Conservation (phyloP, 2,329 filamentous ascomycete genomes). For the Beauveria australis region DNA sequence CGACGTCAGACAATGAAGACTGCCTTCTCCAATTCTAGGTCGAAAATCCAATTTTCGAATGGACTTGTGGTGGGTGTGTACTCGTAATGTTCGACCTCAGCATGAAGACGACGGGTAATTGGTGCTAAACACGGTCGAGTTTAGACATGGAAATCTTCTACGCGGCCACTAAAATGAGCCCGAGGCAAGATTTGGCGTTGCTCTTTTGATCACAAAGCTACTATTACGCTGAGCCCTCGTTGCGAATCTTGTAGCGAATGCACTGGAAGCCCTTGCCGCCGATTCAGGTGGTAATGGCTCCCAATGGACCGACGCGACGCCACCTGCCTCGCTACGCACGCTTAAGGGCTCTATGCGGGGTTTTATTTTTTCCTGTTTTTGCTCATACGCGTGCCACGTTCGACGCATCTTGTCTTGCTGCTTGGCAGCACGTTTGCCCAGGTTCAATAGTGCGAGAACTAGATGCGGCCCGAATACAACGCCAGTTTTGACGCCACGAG, state of each 20-base stretch:
- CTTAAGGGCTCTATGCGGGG: too few relatives aligned
- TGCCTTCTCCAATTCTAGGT: too few relatives aligned
- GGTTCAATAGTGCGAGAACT: neutral
- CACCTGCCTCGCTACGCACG: too few relatives aligned
- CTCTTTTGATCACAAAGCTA: neutral
- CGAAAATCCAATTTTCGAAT: too few relatives aligned
- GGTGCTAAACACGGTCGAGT: neutral
- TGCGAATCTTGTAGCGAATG: neutral
- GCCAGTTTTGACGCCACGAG: neutral
- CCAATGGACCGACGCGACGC: neutral
- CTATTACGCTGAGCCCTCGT: neutral
- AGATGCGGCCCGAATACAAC: neutral
- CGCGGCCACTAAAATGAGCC: neutral
- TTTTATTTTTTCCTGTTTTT: neutral
- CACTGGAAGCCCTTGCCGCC: neutral
- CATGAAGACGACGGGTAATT: neutral
- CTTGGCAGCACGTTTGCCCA: neutral
- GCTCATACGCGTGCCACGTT: neutral
- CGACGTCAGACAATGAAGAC: too few relatives aligned
- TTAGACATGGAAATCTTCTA: neutral
- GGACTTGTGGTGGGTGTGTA: too few relatives aligned
- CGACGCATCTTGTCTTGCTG: neutral
- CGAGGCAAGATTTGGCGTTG: neutral
- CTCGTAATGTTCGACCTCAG: too few relatives aligned
- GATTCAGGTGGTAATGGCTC: neutral